Evolutionary conservation across 805 yeast species (phyloP).

Genomic region (Yarrowia alimentaria): DNA sequence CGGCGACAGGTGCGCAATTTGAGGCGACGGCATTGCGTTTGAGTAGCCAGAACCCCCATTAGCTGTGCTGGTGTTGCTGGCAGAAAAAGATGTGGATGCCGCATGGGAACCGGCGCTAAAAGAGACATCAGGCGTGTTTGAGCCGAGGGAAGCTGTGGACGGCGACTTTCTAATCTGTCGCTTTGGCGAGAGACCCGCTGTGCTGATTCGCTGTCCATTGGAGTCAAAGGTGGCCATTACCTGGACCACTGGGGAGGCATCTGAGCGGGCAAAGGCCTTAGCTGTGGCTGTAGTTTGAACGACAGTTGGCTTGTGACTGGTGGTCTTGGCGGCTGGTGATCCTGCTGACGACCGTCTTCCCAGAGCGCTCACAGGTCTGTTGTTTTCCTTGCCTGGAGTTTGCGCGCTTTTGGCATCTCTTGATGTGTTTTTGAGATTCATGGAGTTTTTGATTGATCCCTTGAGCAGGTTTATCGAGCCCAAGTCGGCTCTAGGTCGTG

Average conservation of each 20-base stretch:
- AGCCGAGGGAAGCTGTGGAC: background rate
- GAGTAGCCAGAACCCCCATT: too few species aligned
- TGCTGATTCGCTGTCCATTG: conserved; percentile 2
- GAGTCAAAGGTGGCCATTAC: conserved; percentile 16
- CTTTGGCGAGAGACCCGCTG: background rate
- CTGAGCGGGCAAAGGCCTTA: background rate
- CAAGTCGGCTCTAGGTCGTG: conserved; percentile 63
- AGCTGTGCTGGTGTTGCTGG: too few species aligned
- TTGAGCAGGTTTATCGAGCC: conserved; percentile 70
- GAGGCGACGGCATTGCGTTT: conserved; percentile 24
- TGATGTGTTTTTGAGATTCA: background rate
- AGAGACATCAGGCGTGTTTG: background rate
- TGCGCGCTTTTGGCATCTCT: too few species aligned
- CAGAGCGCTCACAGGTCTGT: too few species aligned
- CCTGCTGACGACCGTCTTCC: background rate
- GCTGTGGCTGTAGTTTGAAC: background rate
- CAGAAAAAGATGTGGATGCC: too few species aligned
- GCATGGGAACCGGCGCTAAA: too few species aligned
- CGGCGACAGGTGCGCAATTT: conserved; percentile 19
- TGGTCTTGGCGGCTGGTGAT: background rate
- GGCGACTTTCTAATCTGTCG: conserved; percentile 13
- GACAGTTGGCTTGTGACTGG: background rate
- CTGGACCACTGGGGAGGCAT: too few species aligned
- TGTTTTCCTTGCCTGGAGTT: conserved; percentile 21
- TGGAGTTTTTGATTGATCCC: conserved; percentile 46